Evolutionary conservation across 2,329 filamentous ascomycete genomes (phyloP).

Genomic region (Colletotrichum cereale): DNA sequence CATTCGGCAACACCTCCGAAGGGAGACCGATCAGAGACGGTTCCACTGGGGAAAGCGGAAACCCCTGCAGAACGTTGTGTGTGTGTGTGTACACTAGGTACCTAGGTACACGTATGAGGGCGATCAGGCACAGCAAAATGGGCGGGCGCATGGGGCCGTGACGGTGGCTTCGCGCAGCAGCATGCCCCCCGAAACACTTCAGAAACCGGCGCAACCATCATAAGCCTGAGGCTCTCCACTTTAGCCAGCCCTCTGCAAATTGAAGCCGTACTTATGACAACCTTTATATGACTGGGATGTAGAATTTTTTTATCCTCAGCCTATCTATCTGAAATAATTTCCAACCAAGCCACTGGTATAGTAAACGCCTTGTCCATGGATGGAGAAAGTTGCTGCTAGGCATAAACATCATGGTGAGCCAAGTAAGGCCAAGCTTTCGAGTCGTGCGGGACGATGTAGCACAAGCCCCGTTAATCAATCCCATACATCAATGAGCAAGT

Average conservation of each 20-base stretch:
- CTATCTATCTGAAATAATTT: background rate
- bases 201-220: slow-evolving; percentile 28
- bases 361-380: background rate
- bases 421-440: background rate
- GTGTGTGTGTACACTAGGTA: too few relatives aligned
- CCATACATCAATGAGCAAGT: background rate
- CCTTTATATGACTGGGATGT: background rate
- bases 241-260: slow-evolving; percentile 14
- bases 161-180: background rate
- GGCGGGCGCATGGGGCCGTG: background rate
- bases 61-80: background rate
- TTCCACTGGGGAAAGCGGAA: background rate
- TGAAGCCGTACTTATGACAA: background rate
- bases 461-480: background rate
- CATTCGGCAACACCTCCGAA: background rate
- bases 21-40: background rate
- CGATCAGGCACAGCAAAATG: background rate
- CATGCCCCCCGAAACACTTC: slow-evolving; percentile 34
- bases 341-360: background rate
- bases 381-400: background rate
- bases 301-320: background rate
- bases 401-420: too few relatives aligned
- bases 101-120: too few relatives aligned
- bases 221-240: background rate
- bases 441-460: background rate